These are phyloP conservation scores for Pachyrhizus erosus DNA, from an alignment of 306 rosid species.

Conservation along the genomic window DNA sequence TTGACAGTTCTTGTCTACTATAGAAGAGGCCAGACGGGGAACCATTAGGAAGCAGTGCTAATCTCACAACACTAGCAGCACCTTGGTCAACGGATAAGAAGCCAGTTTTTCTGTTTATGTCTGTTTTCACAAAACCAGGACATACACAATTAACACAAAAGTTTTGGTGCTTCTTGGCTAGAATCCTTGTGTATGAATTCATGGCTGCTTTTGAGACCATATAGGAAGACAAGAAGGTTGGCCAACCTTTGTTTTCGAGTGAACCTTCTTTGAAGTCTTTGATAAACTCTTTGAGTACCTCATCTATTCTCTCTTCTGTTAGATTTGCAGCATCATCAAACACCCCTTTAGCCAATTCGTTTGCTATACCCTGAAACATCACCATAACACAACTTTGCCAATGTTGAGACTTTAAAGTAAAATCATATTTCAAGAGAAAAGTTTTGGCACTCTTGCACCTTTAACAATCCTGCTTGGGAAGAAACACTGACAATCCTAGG, in stretches of 20 bases:
- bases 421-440: background rate
- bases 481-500: constrained; percentile 54
- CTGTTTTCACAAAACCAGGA: constrained; percentile 56
- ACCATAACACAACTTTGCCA: background rate
- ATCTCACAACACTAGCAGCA: constrained; percentile 45
- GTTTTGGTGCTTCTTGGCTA: constrained; percentile 35
- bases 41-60: constrained; percentile 37
- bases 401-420: background rate
- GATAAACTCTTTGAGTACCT: constrained; percentile 41
- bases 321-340: constrained; percentile 42
- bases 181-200: constrained; percentile 52
- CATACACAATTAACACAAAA: constrained; percentile 44
- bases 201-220: constrained; percentile 48
- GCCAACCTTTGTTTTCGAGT: constrained; percentile 48
- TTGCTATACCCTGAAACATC: constrained; percentile 27
- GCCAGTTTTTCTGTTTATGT: constrained; percentile 40
- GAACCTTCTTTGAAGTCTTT: constrained; percentile 46
- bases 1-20: constrained; percentile 9
- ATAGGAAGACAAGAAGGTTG: constrained; percentile 13
- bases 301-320: constrained; percentile 44
- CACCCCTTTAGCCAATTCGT: constrained; percentile 49
- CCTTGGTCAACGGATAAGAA: constrained; percentile 41
- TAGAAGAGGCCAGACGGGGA: constrained; percentile 46
- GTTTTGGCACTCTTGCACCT: constrained; percentile 26
- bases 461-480: constrained; percentile 32